These are phyloP conservation scores for Russula compacta DNA, from an alignment of 768 basidiomycete species.

Conservation along the genomic window DNA sequence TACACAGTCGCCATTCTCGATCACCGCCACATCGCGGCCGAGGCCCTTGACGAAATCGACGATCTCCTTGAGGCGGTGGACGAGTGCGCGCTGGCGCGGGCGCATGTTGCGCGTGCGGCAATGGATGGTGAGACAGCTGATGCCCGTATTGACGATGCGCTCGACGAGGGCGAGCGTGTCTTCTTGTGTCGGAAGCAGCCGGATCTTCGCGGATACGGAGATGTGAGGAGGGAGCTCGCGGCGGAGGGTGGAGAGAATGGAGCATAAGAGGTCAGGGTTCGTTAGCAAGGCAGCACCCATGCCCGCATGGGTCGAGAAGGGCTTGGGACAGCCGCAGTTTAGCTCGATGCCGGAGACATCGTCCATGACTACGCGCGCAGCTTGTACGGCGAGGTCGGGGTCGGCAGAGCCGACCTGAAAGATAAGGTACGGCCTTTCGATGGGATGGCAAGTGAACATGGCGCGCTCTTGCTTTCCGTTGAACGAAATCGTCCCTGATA, in stretches of 20 bases:
- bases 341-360: conserved; percentile 94
- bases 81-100: conserved; percentile 65
- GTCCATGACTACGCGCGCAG: conserved; percentile 74
- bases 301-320: conserved; percentile 86
- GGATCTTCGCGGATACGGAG: conserved; percentile 90
- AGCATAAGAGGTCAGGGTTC: conserved; percentile 84
- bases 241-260: conserved; percentile 76
- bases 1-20: conserved; percentile 90
- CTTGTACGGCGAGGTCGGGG: conserved; percentile 86
- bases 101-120: conserved; percentile 93
- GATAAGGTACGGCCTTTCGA: conserved; percentile 90
- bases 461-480: conserved; percentile 65
- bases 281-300: conserved; percentile 96
- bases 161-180: conserved; percentile 88
- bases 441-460: conserved; percentile 86
- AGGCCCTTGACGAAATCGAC: conserved; percentile 72
- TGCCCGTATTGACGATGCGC: conserved; percentile 77
- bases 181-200: conserved; percentile 76
- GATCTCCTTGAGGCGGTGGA: conserved; percentile 73
- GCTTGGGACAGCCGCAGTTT: conserved; percentile 96
- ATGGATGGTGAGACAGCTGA: conserved; percentile 86
- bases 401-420: conserved; percentile 92
- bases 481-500: conserved; percentile 82
- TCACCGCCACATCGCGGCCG: conserved; percentile 74
- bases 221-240: conserved; percentile 64